phyloP scores from a whole-genome alignment of 1,284 basidiomycete species.

The Ceratobasidium sp. region DNA sequence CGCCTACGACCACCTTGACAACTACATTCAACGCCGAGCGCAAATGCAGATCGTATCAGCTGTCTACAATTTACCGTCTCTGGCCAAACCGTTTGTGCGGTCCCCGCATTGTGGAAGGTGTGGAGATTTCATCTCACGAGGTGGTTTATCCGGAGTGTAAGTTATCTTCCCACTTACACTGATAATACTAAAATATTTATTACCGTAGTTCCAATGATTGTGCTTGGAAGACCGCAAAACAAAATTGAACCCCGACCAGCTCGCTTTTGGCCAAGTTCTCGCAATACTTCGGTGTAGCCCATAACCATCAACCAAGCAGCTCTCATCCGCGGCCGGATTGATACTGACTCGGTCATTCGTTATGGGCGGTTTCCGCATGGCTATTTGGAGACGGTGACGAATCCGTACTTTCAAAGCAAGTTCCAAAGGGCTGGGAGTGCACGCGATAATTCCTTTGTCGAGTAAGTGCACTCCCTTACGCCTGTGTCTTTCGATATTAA shows the following conservation, averaged over 20 bases:
- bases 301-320: not conserved
- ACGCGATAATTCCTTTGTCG: constrained; percentile 26
- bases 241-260: not conserved
- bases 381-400: not conserved
- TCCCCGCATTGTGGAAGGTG: not conserved
- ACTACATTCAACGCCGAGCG: not conserved
- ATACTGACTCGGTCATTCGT: not conserved
- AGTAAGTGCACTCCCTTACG: not conserved
- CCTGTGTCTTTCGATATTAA: not conserved
- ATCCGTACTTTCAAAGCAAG: not conserved
- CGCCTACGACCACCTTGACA: constrained; percentile 3
- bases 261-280: not conserved
- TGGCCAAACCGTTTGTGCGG: not conserved
- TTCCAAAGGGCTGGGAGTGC: not conserved
- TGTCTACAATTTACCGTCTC: not conserved
- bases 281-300: constrained; percentile 1
- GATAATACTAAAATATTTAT: not conserved
- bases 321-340: not conserved
- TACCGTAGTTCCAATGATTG: not conserved
- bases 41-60: not conserved
- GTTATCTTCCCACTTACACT: not conserved
- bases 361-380: constrained; percentile 1
- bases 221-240: not conserved
- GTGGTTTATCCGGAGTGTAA: constrained; percentile 3
- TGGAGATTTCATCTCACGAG: constrained; percentile 9